Evolutionary conservation across 805 yeast genomes (phyloP).

Genomic region (Maudiozyma bulderi): DNA sequence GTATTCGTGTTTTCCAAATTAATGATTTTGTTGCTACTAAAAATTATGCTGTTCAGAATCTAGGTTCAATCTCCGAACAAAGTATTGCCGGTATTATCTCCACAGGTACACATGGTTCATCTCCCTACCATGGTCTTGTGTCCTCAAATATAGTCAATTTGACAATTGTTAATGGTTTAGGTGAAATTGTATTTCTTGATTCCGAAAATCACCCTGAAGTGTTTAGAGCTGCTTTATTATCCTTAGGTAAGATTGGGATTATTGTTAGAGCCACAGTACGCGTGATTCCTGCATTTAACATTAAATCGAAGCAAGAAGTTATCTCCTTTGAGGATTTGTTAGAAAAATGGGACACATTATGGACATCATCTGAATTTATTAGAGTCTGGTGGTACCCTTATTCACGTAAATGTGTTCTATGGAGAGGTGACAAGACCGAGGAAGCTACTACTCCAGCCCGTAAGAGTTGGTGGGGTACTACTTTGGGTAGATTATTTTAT

Average conservation of each 20-base stretch:
- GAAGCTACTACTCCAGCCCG: conserved; percentile 57
- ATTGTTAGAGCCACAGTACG: conserved; percentile 80
- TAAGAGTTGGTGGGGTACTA: conserved; percentile 78
- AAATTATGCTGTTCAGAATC: conserved; percentile 75
- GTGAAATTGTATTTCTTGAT: conserved; percentile 46
- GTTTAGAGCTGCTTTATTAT: conserved; percentile 73
- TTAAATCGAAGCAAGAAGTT: conserved; percentile 73
- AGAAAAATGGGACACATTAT: conserved; percentile 62
- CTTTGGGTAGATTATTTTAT: conserved; percentile 67
- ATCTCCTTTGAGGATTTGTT: conserved; percentile 67
- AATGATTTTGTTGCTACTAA: conserved; percentile 53
- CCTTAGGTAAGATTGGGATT: conserved; percentile 87
- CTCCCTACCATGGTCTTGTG: conserved; percentile 84
- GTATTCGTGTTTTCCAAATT: conserved; percentile 66
- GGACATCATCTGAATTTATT: conserved; percentile 85
- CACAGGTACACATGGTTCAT: conserved; percentile 95
- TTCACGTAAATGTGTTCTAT: conserved; percentile 69
- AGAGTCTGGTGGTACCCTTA: conserved; percentile 98
- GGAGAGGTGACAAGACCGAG: conserved; percentile 78
- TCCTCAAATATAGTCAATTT: conserved; percentile 79
- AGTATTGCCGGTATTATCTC: conserved; percentile 92
- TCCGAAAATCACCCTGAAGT: conserved; percentile 51
- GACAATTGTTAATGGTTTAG: conserved; percentile 65
- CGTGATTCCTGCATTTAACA: conserved; percentile 72
- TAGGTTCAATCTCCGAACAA: conserved; percentile 91